These are phyloP conservation scores for Aspergillus heteromorphus DNA, from an alignment of 495 filamentous ascomycete species.

Conservation along the genomic window DNA sequence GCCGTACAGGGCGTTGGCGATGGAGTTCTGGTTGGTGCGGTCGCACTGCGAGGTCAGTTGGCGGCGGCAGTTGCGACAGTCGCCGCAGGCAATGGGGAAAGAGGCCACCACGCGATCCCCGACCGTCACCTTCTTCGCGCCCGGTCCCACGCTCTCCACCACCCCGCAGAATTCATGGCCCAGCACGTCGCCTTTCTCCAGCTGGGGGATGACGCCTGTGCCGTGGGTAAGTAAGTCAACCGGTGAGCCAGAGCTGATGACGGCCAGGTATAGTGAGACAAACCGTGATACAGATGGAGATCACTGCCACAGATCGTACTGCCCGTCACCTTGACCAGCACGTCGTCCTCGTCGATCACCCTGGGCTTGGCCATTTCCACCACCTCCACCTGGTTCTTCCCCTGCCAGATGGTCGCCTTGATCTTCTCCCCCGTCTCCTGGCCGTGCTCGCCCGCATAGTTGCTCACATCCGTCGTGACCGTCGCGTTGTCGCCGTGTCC, in stretches of 20 bases:
- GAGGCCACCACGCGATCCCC: constrained; percentile 79
- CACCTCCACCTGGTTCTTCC: constrained; percentile 36
- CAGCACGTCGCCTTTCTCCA: constrained; percentile 80
- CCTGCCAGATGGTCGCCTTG: constrained; percentile 29
- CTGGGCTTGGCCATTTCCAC: constrained; percentile 63
- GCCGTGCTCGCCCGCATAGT: constrained; percentile 8
- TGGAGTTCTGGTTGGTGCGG: constrained; percentile 66
- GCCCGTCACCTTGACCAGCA: constrained; percentile 80
- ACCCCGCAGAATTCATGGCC: constrained; percentile 88
- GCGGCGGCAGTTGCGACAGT: constrained; percentile 73
- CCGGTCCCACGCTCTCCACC: constrained; percentile 64
- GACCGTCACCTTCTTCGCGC: constrained; percentile 50
- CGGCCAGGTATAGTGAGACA: background rate
- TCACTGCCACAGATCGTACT: constrained; percentile 85
- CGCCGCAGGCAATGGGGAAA: constrained; percentile 72
- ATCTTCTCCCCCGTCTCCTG: constrained; percentile 12
- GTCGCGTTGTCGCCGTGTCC: constrained; percentile 46
- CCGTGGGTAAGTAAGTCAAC: no score
- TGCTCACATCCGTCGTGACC: constrained; percentile 14
- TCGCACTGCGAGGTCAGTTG: constrained; percentile 75
- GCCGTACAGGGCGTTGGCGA: constrained; percentile 68
- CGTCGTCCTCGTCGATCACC: constrained; percentile 68
- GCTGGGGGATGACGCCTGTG: constrained; percentile 55
- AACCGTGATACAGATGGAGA: constrained; percentile 72
- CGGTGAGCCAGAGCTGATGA: no score